phyloP scores from a whole-genome alignment of 2,329 filamentous ascomycete genomes.

The Parastagonospora nodorum region DNA sequence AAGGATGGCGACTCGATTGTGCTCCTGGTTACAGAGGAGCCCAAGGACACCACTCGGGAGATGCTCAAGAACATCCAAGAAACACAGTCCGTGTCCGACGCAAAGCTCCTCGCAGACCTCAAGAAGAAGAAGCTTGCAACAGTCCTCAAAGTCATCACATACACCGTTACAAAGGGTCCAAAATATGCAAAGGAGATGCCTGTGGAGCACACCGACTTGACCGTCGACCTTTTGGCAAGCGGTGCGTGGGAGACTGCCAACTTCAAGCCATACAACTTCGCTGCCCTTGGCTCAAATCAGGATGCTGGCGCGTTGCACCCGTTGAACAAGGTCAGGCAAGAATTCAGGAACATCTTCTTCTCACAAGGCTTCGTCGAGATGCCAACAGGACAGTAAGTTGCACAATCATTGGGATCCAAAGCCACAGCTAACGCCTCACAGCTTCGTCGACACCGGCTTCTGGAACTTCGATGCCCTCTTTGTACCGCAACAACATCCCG shows the following conservation, averaged over 20 bases:
- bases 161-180: constrained; percentile 80
- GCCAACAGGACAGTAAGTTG: constrained; percentile 75
- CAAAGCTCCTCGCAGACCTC: constrained; percentile 78
- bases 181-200: constrained; percentile 89
- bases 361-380: constrained; percentile 99
- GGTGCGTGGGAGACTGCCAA: constrained; percentile 91
- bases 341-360: constrained; percentile 98
- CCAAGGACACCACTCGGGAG: constrained; percentile 78
- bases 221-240: constrained; percentile 84
- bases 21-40: constrained; percentile 66
- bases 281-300: constrained; percentile 68
- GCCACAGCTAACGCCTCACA: constrained; percentile 27
- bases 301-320: constrained; percentile 56
- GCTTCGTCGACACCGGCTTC: constrained; percentile 93
- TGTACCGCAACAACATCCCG: constrained; percentile 96
- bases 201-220: constrained; percentile 94
- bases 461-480: constrained; percentile 99
- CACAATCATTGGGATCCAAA: neutral
- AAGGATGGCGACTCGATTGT: constrained; percentile 62
- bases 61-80: constrained; percentile 75
- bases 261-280: constrained; percentile 87
- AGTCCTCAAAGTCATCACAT: constrained; percentile 82
- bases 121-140: constrained; percentile 91
- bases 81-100: constrained; percentile 70
- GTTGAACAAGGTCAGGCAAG: constrained; percentile 90